Evolutionary conservation across 257 asterid species (phyloP), one percentile per base, ranked within the genome.

Genomic region (Thymus mandschuricus): DNA sequence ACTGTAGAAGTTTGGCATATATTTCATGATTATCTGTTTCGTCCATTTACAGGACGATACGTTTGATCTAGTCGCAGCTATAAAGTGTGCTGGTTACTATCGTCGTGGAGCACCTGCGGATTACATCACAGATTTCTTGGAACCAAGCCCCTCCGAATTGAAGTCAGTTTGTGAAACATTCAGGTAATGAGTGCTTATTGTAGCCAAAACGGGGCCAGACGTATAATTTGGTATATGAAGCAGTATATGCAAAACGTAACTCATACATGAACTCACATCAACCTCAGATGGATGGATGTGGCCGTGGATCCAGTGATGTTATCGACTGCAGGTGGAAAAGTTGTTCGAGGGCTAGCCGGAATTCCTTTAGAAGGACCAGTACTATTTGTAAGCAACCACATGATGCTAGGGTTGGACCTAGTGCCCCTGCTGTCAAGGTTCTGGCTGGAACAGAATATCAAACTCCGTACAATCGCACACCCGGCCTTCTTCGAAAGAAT

Each of bases 121-220:
- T 50, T 79, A 78, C 29, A 75, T 81, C 60, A 68, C 76, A 4
- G 88, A 86, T 78, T 85, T 79, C 82, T 54, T 87, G 76, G 87
- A 81, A 38, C 88, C 88, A 46, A 81, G 43, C 35, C 78, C 83
- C 69, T 75, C 78, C 60, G 84, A 87, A 28, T 71, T 82, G 27
- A 44, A 79, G 60, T 70, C 55, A 38, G 58, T 51, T 8, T 78
- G 73, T 68, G 83, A 82, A 68, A 78, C 84, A 55, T 70, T 60
- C 73, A 84, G 86, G 88, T 78, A 78, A 62, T 10, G 3, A 28
- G 44, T 15, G 3, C n/a, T n/a, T n/a, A n/a, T n/a, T n/a, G n/a
- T n/a, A n/a, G n/a, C n/a, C n/a, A n/a, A n/a, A n/a, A n/a, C n/a
- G n/a, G n/a, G n/a, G n/a, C n/a, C n/a, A n/a, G n/a, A n/a, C n/a